Percentiles rank a stretch among this genome's conserved stretches.
Conservation (phyloP, 2,329 filamentous ascomycete species). For the Colletotrichum tamarilloi region DNA sequence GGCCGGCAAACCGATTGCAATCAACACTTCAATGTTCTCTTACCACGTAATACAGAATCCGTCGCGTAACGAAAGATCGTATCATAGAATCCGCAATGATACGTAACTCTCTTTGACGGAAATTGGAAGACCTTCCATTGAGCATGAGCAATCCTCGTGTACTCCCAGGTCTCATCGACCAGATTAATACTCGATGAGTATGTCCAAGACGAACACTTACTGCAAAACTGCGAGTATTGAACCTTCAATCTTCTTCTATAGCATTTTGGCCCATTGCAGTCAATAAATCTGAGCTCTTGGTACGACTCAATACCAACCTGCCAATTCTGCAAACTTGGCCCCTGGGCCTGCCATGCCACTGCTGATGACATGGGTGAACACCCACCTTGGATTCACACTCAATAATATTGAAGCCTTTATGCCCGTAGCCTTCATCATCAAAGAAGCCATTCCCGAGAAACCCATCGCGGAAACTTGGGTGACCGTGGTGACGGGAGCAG, state of each 20-base stretch:
- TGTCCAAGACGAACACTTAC: too few species aligned
- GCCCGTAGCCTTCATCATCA: neutral
- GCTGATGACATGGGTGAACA: neutral
- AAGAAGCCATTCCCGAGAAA: neutral
- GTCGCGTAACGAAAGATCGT: neutral
- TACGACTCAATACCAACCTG: neutral
- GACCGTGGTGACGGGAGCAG: neutral
- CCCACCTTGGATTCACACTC: neutral
- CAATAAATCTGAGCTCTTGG: neutral
- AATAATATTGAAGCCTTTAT: neutral
- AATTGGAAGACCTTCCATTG: neutral
- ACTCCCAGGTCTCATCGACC: neutral
- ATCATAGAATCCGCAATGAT: neutral
- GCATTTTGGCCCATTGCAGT: neutral
- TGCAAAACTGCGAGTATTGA: neutral
- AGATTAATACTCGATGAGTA: neutral
- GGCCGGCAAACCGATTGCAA: neutral
- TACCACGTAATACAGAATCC: neutral
- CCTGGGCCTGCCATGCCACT: neutral
- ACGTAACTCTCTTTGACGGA: neutral
- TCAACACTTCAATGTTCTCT: neutral
- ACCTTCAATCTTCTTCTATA: neutral
- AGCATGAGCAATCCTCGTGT: neutral
- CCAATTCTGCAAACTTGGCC: neutral
- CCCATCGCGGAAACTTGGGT: conserved; percentile 7